phyloP scores from a whole-genome alignment of 2,329 filamentous ascomycete species.

The Tympanopsis confertula region DNA sequence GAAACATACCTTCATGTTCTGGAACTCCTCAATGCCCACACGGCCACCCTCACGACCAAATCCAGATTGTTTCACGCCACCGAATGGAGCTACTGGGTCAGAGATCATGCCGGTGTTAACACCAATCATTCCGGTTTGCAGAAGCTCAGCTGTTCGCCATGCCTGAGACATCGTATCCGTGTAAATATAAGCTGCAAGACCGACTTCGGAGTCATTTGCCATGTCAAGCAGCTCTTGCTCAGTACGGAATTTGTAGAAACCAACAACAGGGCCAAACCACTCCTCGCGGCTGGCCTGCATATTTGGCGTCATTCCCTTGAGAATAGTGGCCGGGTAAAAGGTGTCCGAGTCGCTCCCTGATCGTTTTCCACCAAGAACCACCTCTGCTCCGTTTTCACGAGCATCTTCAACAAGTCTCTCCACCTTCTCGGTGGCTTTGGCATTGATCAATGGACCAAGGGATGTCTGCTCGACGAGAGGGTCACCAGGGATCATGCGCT shows the following conservation, averaged over 20 bases:
- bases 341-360: constrained; percentile 54
- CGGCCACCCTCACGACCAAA: constrained; percentile 46
- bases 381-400: constrained; percentile 7
- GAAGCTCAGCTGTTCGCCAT: constrained; percentile 32
- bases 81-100: constrained; percentile 22
- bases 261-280: constrained; percentile 13
- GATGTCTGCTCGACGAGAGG: constrained; percentile 15
- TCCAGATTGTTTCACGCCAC: constrained; percentile 46
- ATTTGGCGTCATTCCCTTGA: constrained; percentile 37
- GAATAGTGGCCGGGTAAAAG: constrained; percentile 72
- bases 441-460: constrained; percentile 21
- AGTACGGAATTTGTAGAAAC: neutral
- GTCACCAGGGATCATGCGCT: constrained; percentile 13
- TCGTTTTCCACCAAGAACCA: constrained; percentile 35
- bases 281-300: constrained; percentile 19
- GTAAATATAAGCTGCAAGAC: constrained; percentile 22
- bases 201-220: constrained; percentile 26
- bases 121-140: constrained; percentile 58
- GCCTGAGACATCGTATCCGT: constrained; percentile 20
- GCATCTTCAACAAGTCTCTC: constrained; percentile 11
- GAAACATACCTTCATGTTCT: too few relatives aligned
- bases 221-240: constrained; percentile 17
- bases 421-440: constrained; percentile 18
- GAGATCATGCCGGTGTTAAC: constrained; percentile 42
- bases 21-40: too few relatives aligned